Evolutionary conservation across 768 basidiomycete genomes (phyloP), one percentile per base, ranked within the genome.

Genomic region (Tylopilus intermedius): DNA sequence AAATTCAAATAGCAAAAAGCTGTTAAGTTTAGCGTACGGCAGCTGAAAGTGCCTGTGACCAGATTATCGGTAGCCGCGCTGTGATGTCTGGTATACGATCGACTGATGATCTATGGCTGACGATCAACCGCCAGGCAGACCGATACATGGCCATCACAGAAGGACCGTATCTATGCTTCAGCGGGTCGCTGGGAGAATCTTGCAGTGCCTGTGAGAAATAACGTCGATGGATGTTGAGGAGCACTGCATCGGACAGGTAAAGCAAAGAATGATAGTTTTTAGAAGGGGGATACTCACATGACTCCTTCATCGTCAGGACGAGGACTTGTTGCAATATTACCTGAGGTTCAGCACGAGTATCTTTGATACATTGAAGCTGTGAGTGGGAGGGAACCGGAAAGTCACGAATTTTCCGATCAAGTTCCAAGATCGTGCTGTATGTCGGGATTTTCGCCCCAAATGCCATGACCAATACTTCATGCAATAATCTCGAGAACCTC

Each of bases 71-170:
- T 29, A 81, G 58, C 9, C 85, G 71, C 8, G 72, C 63, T 4
- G 80, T 59, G 5, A 79, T 55, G 2, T 73, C 65, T 1, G 79
- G 76, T 5, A 72, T 66, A 18, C 60, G 54, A 14, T 64, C 62
- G 68, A 76, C 79, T 1, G 74, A 67, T n/a, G 74, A 64, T 15
- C 70, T 68, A 47, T 84, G 68, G 0, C 74, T 73, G 43, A 78
- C 73, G 38, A 83, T 79, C 29, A 87, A 60, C 14, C 86, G 72
- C 81, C 84, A 88, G 4, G 85, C 81, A 2, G 84, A 84, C 2
- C 84, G 82, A 67, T 86, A 88, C 13, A 80, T 79, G 0, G 88
- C 83, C 65, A 85, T 76, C 5, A 88, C 82, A 1, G 88, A 90
- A 1, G 83, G 81, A 0, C 80, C 75, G 63, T 81, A 88, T 59